Percentiles rank a stretch among this genome's conserved stretches.
phyloP scores from a whole-genome alignment of 139 green algal genomes.

The Coccomyxa sp. region DNA sequence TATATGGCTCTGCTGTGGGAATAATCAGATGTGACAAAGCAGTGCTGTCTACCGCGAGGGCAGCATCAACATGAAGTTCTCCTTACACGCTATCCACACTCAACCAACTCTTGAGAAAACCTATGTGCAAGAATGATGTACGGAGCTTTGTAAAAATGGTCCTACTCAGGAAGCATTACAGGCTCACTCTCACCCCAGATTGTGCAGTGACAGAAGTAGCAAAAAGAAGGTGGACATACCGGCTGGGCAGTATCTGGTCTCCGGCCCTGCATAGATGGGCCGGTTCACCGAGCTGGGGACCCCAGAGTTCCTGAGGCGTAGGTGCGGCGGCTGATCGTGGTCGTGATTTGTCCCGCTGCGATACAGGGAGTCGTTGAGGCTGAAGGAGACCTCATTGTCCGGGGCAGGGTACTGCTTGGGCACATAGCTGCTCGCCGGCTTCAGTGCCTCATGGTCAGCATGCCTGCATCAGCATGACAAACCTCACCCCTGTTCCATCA shows the following conservation, averaged over 20 bases:
- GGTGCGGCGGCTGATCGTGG: slow-evolving; percentile 89
- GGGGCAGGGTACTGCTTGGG: slow-evolving; percentile 73
- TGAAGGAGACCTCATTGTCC: slow-evolving; percentile 85
- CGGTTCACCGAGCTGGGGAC: slow-evolving; percentile 69
- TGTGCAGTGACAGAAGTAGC: too few species aligned
- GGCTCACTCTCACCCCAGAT: too few species aligned
- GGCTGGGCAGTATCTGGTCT: slow-evolving; percentile 73
- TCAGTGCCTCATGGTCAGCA: slow-evolving; percentile 42
- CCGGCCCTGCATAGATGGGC: slow-evolving; percentile 70
- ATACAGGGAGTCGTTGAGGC: slow-evolving; percentile 79
- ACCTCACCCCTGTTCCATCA: background rate
- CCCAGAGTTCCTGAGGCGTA: slow-evolving; percentile 62
- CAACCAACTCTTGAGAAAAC: too few species aligned
- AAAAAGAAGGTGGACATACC: slow-evolving; percentile 14
- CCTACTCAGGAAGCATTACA: too few species aligned
- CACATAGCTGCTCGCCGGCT: slow-evolving; percentile 32
- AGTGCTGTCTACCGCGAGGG: too few species aligned
- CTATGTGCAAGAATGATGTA: too few species aligned
- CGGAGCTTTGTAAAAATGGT: too few species aligned
- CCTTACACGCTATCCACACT: too few species aligned
- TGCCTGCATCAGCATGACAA: slow-evolving; percentile 20
- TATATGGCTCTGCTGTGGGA: background rate
- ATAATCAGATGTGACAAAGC: too few species aligned
- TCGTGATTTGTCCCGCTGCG: slow-evolving; percentile 88
- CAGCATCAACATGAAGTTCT: too few species aligned